Base-by-base conservation (phyloP, 169 alveolate species). In the Plasmodium knowlesi region DNA sequence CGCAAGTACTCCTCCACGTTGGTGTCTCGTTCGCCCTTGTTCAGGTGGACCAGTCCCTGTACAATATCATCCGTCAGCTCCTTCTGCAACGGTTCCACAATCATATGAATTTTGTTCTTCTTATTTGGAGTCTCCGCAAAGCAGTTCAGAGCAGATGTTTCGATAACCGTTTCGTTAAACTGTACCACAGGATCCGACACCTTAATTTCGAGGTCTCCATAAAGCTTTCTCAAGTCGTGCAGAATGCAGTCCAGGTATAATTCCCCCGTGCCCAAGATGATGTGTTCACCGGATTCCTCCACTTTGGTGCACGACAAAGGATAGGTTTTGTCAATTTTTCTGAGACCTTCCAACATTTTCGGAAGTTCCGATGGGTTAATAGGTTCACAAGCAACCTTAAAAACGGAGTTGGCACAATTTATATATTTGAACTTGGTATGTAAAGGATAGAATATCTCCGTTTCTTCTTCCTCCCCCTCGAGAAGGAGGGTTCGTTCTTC, bases 221-320 rank as follows among this genome's bases (percentile, higher is more conserved):
- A 99, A 89, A 99, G 97, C 90, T 97, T 96, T 80, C 99, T 97
- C 25, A 99, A 97, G 92, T 99, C 99, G 93, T 99, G 99, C 90
- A 99, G 96, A 32, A 98, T 97, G 92, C 99, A 98, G 95, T 99
- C 99, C 89, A 99, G 93, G 96, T 98, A 99, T 78, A 99, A 93
- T 92, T 99, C 99, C 8, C 99, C 99, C 1, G 99, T 99, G 37
- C 99, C 99, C 84, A 99, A 93, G 61, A 99, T 84, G 19, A 99
- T 98, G 92, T 99, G 99, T 95, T 99, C 99, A 14, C 99, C 99
- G 54, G 99, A 97, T 93, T 99, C 99, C 92, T 99, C 99, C 8
- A 99, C 99, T 71, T 98, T 98, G 14, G 99, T 97, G 71, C 96
- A 96, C 5, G 98, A 96, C 22, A 98, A 94, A 10, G 99, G 99